phyloP scores from a whole-genome alignment of 495 filamentous ascomycete genomes.

The Aspergillus biplanus region DNA sequence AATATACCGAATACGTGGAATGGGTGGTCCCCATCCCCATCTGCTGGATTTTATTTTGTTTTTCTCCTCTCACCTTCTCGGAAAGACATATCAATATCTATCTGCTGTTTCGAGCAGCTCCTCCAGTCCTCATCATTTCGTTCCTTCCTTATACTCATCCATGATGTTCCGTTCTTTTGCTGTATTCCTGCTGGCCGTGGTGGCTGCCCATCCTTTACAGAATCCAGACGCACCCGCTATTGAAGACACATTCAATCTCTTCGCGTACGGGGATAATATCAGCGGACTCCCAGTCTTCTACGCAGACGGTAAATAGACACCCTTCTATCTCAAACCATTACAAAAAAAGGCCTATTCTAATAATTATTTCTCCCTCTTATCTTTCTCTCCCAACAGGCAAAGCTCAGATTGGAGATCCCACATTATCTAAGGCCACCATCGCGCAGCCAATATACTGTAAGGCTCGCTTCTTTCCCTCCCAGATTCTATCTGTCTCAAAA shows the following conservation, averaged over 20 bases:
- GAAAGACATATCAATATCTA: no score
- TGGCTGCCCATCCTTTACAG: conserved; percentile 1
- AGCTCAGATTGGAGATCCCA: conserved; percentile 9
- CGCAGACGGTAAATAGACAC: conserved; percentile 4
- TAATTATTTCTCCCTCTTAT: background rate
- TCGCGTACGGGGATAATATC: conserved; percentile 11
- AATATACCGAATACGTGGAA: background rate
- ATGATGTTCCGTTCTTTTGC: background rate
- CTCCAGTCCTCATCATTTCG: no score
- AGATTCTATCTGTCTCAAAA: background rate
- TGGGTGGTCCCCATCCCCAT: background rate
- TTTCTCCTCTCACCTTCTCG: background rate
- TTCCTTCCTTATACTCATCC: background rate
- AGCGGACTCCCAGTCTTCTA: conserved; percentile 6
- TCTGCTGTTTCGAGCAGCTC: no score
- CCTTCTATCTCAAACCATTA: background rate
- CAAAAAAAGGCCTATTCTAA: no score
- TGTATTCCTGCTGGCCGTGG: background rate
- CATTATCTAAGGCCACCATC: background rate
- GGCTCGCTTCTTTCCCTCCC: background rate
- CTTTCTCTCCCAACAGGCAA: conserved; percentile 7
- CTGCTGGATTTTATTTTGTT: background rate
- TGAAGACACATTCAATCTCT: conserved; percentile 6
- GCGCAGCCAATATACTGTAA: conserved; percentile 15
- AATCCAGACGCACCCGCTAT: background rate